Conservation (phyloP, 75 land plant genomes). For the Larix kaempferi region DNA sequence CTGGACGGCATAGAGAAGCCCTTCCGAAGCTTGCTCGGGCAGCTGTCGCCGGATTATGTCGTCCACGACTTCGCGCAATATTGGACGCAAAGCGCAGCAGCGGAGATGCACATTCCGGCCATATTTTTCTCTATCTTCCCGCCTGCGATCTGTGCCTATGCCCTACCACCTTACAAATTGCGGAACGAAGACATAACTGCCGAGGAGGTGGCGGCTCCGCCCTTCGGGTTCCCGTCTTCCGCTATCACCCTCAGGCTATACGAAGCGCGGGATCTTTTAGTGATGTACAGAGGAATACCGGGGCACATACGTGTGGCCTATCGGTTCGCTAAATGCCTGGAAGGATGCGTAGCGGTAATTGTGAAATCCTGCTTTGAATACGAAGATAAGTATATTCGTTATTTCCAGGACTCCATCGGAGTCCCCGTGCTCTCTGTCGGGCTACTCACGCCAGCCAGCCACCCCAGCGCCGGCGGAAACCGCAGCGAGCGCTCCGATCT, state of each 20-base stretch:
- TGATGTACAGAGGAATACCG: neutral
- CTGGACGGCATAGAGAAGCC: constrained; percentile 10
- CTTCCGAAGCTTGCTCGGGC: constrained; percentile 6
- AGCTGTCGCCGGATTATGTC: constrained; percentile 16
- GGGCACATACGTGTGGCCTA: neutral
- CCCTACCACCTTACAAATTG: too few relatives aligned
- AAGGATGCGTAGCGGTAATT: neutral
- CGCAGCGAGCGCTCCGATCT: constrained; percentile 6
- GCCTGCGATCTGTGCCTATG: neutral
- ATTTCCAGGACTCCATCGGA: neutral
- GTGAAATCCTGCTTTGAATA: constrained; percentile 12
- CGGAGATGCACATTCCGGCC: constrained; percentile 1
- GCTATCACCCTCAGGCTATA: neutral
- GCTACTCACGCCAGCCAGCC: neutral
- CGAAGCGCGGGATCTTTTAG: neutral
- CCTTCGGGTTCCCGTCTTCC: neutral
- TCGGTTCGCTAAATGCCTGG: neutral
- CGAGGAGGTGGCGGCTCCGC: neutral
- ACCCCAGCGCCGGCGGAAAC: too few relatives aligned
- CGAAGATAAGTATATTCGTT: constrained; percentile 8
- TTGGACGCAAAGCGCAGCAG: constrained; percentile 16
- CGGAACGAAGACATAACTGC: neutral
- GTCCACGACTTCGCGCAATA: constrained; percentile 23
- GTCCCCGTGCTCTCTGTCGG: constrained; percentile 16
- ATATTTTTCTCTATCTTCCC: constrained; percentile 4